Conservation (phyloP, 2,329 filamentous ascomycete genomes). For the Parasarocladium wereldwijsianum region DNA sequence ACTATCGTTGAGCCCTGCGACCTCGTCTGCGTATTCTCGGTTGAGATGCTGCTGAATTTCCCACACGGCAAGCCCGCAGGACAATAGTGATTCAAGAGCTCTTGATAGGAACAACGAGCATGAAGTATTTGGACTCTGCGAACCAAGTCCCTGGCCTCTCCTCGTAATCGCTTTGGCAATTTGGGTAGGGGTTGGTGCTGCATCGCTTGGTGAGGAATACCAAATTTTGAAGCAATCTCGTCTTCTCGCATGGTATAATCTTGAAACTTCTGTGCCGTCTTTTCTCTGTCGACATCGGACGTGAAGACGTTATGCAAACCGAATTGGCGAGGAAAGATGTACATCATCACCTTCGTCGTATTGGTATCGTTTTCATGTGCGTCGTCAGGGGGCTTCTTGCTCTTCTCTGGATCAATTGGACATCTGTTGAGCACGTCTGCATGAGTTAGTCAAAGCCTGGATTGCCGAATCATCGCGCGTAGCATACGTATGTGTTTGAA, state of each 20-base stretch:
- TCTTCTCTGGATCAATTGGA: slow-evolving; percentile 11
- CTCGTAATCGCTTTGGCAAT: slow-evolving; percentile 55
- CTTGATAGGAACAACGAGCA: slow-evolving; percentile 61
- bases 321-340: slow-evolving; percentile 88
- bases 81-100: slow-evolving; percentile 71
- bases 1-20: too few relatives aligned
- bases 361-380: slow-evolving; percentile 21
- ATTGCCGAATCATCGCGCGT: too few relatives aligned
- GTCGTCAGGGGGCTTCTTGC: not conserved
- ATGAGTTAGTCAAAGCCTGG: slow-evolving; percentile 7
- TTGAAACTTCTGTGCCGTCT: slow-evolving; percentile 61
- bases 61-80: slow-evolving; percentile 30
- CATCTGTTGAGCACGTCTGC: slow-evolving; percentile 71
- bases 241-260: slow-evolving; percentile 78
- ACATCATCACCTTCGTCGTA: slow-evolving; percentile 66
- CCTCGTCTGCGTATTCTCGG: too few relatives aligned
- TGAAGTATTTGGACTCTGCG: slow-evolving; percentile 57
- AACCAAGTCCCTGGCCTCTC: slow-evolving; percentile 42
- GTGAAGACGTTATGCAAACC: slow-evolving; percentile 86
- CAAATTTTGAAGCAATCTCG: slow-evolving; percentile 41
- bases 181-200: slow-evolving; percentile 12
- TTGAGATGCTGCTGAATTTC: too few relatives aligned
- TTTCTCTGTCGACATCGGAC: slow-evolving; percentile 44
- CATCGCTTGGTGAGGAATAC: not conserved
- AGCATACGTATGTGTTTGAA: slow-evolving; percentile 65